phyloP scores from a whole-genome alignment of 768 basidiomycete genomes.

The Termitomyces heimii region DNA sequence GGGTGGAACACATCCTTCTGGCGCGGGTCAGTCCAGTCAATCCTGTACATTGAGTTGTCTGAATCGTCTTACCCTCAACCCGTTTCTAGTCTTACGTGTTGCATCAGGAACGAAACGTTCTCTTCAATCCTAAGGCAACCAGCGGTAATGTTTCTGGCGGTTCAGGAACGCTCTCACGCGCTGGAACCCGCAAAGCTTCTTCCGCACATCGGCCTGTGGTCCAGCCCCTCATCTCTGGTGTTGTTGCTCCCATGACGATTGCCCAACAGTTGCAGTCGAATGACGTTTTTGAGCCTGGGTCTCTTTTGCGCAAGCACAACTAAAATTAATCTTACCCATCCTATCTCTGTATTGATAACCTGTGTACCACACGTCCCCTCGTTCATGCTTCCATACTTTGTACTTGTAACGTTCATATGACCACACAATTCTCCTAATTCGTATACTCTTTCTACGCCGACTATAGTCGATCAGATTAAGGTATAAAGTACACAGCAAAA shows the following conservation, averaged over 20 bases:
- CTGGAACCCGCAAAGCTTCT: slow-evolving; percentile 30
- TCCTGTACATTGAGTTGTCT: slow-evolving; percentile 3
- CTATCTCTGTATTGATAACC: slow-evolving; percentile 1
- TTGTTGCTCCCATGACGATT: slow-evolving; percentile 31
- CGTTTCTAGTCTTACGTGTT: slow-evolving; percentile 69
- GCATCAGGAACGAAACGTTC: slow-evolving; percentile 71
- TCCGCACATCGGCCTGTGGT: slow-evolving; percentile 18
- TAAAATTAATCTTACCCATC: slow-evolving; percentile 11
- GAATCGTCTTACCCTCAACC: slow-evolving; percentile 1
- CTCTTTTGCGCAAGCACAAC: slow-evolving; percentile 52
- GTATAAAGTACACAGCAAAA: slow-evolving; percentile 11
- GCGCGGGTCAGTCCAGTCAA: slow-evolving; percentile 65
- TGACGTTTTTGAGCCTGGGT: slow-evolving; percentile 69
- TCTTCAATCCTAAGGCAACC: slow-evolving; percentile 39
- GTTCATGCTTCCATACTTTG: slow-evolving; percentile 1
- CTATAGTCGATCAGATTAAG: slow-evolving; percentile 7
- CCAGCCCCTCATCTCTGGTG: slow-evolving; percentile 25
- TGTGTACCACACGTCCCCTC: not conserved
- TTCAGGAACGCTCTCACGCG: slow-evolving; percentile 25
- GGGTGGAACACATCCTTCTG: slow-evolving; percentile 77
- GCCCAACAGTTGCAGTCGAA: slow-evolving; percentile 22
- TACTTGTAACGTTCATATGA: slow-evolving; percentile 7
- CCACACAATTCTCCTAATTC: slow-evolving; percentile 1
- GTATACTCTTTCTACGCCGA: slow-evolving; percentile 1
- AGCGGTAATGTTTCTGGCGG: slow-evolving; percentile 21